Base-by-base conservation (phyloP, 2,329 filamentous ascomycete genomes). In the Monosporascus sp. region DNA sequence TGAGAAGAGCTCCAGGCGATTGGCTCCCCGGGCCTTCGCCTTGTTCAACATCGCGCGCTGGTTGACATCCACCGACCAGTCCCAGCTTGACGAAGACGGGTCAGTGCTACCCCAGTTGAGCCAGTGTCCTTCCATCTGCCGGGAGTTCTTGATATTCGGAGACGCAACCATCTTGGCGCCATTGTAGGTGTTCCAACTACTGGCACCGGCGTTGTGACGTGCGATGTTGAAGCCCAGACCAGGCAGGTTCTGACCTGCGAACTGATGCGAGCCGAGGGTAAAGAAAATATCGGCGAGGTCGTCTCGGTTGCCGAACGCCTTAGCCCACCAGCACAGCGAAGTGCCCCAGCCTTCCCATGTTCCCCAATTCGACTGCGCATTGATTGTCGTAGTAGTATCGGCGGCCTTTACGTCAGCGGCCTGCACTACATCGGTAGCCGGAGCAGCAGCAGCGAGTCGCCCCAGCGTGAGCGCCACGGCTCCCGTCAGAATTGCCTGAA, bases 331-430 rank as follows among this genome's bases (percentile, higher is more conserved):
- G 8, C 73, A 72, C 2, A 76, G 64, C 14, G 71, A 74, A 0
- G 69, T 70, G 14, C 73, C 73, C 72, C 72, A 76, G 48, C 73
- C 73, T 51, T 76, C 72, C 73, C 73, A 76, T 0, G 60, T 69
- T 19, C 73, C 73, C 55, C 66, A 72, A 56, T 69, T 70, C 17
- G 68, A 65, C 5, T 61, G 58, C 11, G 68, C 55, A 37, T 63
- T 60, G 49, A 71, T 68, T 20, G 64, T 67, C 34, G 65, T 68
- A 16, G 67, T 70, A 7, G 60, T 53, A 53, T 71, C 69, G 14
- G 63, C 66, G 19, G 50, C 50, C 26, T 27, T 19, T 19, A 43
- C 22, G 20, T 20, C 40, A 24, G 40, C 24, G 49, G 45, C 19
- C 48, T 50, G 24, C n/a, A 38, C 40, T 5, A 50, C 3, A 6